phyloP scores from a whole-genome alignment of 805 yeast species.

The Hanseniaspora clermontiae region DNA sequence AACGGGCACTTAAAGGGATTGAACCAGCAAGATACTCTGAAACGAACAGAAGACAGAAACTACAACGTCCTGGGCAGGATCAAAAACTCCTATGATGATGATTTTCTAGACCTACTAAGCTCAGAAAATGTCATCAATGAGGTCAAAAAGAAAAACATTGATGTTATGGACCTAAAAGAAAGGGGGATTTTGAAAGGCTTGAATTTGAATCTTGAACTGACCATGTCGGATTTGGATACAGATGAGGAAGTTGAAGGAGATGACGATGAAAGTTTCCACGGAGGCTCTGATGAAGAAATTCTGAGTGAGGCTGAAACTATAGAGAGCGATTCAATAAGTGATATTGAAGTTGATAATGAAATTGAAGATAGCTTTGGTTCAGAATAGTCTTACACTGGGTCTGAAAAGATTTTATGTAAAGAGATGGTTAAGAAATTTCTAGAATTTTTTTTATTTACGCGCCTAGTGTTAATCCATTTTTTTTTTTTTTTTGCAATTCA shows the following conservation, averaged over 20 bases:
- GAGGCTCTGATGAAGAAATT: neutral
- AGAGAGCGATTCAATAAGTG: neutral
- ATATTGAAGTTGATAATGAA: conserved; percentile 11
- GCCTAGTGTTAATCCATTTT: too few relatives aligned
- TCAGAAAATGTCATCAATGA: neutral
- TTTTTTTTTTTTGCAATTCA: too few relatives aligned
- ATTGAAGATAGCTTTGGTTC: conserved; percentile 8
- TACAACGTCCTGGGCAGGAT: conserved; percentile 16
- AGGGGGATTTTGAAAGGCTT: conserved; percentile 1
- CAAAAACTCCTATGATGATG: conserved; percentile 20
- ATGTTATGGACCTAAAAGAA: conserved; percentile 1
- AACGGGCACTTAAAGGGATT: conserved; percentile 52
- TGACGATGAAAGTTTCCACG: neutral
- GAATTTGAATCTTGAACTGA: neutral
- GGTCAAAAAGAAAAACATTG: neutral
- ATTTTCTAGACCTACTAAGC: neutral
- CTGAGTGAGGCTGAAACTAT: neutral
- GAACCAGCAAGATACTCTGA: conserved; percentile 8
- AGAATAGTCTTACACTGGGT: neutral
- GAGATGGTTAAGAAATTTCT: neutral
- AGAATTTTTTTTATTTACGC: neutral
- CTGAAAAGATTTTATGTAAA: neutral
- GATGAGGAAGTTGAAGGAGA: neutral
- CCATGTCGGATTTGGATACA: conserved; percentile 1
- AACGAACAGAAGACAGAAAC: conserved; percentile 17